phyloP scores from a whole-genome alignment of 139 green algal species.

The Chlamydomonas urium region DNA sequence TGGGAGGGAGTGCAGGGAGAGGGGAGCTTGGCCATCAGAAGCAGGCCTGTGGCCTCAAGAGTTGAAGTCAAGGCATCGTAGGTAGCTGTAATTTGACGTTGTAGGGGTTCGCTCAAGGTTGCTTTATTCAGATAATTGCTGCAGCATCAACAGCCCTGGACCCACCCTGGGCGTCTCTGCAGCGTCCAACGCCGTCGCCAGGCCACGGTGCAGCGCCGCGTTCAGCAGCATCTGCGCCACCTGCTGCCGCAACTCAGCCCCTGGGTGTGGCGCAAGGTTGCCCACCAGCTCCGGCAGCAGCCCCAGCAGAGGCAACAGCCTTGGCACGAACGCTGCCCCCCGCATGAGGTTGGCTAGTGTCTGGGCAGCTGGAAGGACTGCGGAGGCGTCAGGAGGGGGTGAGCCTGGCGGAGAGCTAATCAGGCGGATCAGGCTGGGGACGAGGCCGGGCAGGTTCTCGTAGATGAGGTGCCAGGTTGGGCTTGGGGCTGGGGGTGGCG shows the following conservation, averaged over 20 bases:
- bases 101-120: too few species aligned
- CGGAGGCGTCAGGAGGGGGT: too few species aligned
- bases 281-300: not conserved
- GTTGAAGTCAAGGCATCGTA: too few species aligned
- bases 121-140: not conserved
- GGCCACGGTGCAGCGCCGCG: conserved; percentile 6
- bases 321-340: conserved; percentile 1
- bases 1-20: not conserved
- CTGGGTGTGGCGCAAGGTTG: not conserved
- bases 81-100: too few species aligned
- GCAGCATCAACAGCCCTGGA: not conserved
- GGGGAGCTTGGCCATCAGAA: not conserved
- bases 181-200: not conserved
- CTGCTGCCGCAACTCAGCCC: not conserved
- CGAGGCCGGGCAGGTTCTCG: too few species aligned
- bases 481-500: too few species aligned
- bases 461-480: too few species aligned
- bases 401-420: too few species aligned
- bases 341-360: conserved; percentile 9
- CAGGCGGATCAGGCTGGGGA: too few species aligned
- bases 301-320: not conserved
- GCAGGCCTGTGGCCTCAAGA: too few species aligned
- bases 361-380: not conserved
- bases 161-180: not conserved
- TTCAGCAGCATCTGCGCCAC: conserved; percentile 9